phyloP scores from a whole-genome alignment of 2,329 filamentous ascomycete species.

The Xylaria sp. region DNA sequence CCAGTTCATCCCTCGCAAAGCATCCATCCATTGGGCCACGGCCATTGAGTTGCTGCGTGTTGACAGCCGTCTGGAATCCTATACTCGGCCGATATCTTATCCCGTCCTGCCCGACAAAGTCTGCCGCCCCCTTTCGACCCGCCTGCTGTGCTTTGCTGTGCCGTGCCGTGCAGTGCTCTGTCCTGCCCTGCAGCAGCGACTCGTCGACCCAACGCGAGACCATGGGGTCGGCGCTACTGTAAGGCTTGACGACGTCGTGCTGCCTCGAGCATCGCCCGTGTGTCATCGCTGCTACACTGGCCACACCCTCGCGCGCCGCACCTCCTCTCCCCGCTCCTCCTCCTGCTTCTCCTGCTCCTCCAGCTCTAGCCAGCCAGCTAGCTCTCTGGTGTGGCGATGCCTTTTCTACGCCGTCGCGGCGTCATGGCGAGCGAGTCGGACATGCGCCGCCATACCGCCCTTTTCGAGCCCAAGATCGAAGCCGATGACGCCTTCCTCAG shows the following conservation, averaged over 20 bases:
- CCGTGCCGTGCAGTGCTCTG: constrained; percentile 24
- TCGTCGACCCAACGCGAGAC: constrained; percentile 38
- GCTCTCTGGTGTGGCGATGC: constrained; percentile 55
- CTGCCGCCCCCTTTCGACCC: constrained; percentile 26
- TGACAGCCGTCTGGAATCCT: constrained; percentile 12
- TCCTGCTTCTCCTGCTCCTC: not conserved
- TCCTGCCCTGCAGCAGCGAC: constrained; percentile 28
- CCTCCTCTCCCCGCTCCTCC: not conserved
- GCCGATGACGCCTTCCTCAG: constrained; percentile 42
- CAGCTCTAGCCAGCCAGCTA: constrained; percentile 5
- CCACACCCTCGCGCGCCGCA: constrained; percentile 14
- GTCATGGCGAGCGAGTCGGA: constrained; percentile 69
- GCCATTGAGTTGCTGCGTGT: constrained; percentile 15
- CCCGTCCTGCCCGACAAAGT: constrained; percentile 15
- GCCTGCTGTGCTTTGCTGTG: constrained; percentile 12
- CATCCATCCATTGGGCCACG: constrained; percentile 12
- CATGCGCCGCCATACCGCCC: constrained; percentile 64
- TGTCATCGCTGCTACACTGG: constrained; percentile 35
- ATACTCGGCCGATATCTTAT: constrained; percentile 15
- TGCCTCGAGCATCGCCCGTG: constrained; percentile 38
- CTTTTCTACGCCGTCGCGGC: constrained; percentile 71
- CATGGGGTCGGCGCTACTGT: constrained; percentile 46
- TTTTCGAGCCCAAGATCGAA: constrained; percentile 47
- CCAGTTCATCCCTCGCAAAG: constrained; percentile 11
- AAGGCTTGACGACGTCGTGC: constrained; percentile 49